Conservation (phyloP, 2,329 filamentous ascomycete species). For the Cercospora janseana region DNA sequence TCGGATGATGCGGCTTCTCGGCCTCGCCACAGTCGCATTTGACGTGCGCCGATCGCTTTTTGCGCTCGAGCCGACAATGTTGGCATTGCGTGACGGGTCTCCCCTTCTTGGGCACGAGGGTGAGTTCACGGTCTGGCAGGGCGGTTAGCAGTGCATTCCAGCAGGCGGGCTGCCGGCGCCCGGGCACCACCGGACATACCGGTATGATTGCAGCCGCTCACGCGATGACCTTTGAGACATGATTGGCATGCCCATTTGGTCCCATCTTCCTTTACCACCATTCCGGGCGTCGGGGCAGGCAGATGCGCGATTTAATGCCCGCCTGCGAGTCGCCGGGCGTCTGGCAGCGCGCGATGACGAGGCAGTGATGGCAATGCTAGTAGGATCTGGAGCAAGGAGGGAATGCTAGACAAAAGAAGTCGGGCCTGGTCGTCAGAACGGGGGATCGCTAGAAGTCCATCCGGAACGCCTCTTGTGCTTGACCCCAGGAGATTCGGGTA, state of each 20-base stretch:
- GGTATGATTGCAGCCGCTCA: constrained; percentile 95
- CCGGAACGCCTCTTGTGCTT: constrained; percentile 13
- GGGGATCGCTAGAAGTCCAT: constrained; percentile 14
- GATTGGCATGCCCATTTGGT: constrained; percentile 98
- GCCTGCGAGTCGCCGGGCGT: constrained; percentile 1
- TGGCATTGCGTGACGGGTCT: constrained; percentile 96
- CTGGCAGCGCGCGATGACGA: neutral
- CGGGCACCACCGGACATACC: constrained; percentile 60
- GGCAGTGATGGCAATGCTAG: neutral
- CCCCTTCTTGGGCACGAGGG: constrained; percentile 96
- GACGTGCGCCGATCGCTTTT: constrained; percentile 89
- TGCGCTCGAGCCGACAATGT: constrained; percentile 93
- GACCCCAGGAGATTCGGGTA: neutral
- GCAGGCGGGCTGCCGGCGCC: neutral
- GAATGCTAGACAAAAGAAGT: constrained; percentile 12
- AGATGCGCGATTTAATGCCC: constrained; percentile 19
- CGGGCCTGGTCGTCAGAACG: constrained; percentile 14
- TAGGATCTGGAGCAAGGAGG: neutral
- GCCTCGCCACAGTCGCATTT: constrained; percentile 92
- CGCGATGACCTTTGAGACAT: constrained; percentile 95
- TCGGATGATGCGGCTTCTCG: constrained; percentile 64
- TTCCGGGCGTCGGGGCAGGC: constrained; percentile 25
- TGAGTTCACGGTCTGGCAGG: constrained; percentile 74
- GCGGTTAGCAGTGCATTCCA: neutral
- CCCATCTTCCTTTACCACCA: constrained; percentile 60